These are phyloP conservation scores for Aegilops sharonensis DNA, from an alignment of 176 grass and related monocot genomes.

Conservation along the genomic window DNA sequence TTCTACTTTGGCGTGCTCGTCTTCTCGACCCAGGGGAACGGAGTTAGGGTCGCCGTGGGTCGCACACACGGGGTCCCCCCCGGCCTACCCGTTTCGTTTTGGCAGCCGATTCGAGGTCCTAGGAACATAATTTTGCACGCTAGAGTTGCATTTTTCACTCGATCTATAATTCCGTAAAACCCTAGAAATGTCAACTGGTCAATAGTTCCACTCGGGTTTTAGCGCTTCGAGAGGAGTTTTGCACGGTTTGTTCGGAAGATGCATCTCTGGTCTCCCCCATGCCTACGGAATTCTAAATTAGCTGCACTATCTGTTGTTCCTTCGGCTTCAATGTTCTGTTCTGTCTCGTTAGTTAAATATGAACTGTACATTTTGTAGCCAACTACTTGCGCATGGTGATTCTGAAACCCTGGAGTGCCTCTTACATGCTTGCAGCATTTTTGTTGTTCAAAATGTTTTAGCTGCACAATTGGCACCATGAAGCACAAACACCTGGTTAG, in stretches of 20 bases:
- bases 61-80: not conserved
- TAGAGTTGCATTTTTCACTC: not conserved
- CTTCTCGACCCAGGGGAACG: not conserved
- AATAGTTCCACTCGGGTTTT: not conserved
- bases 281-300: not conserved
- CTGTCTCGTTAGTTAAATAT: not conserved
- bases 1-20: not conserved
- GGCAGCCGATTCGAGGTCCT: not conserved
- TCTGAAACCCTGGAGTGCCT: not conserved
- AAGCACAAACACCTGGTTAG: not conserved
- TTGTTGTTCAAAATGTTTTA: not conserved
- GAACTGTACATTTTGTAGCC: not conserved
- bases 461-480: not conserved
- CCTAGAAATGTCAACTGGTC: not conserved
- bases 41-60: not conserved
- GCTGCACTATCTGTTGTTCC: not conserved
- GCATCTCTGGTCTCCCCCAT: not conserved
- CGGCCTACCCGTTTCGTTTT: not conserved
- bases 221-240: not conserved
- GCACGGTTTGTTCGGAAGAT: not conserved
- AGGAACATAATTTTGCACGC: not conserved
- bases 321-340: not conserved
- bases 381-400: not conserved
- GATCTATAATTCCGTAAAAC: not conserved
- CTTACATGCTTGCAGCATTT: not conserved